Conservation (phyloP, 1,284 basidiomycete genomes). For the Leccinum griseonigrum region DNA sequence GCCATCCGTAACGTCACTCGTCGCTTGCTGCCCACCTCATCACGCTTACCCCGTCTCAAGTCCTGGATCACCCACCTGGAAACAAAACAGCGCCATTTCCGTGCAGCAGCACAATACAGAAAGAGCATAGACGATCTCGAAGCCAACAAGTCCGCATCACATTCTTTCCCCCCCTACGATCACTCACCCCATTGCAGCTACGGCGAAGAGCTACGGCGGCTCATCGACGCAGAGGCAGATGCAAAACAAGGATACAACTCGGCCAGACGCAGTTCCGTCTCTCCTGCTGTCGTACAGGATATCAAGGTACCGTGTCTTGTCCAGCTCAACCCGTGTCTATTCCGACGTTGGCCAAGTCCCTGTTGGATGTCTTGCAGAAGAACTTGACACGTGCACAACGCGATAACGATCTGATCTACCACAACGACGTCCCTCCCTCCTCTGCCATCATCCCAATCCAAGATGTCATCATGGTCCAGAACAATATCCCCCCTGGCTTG, state of each 20-base stretch:
- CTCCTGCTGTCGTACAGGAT: slow-evolving; percentile 68
- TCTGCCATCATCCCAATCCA: slow-evolving; percentile 68
- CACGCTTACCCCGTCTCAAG: slow-evolving; percentile 39
- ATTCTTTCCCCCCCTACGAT: slow-evolving; percentile 2
- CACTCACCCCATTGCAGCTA: slow-evolving; percentile 51
- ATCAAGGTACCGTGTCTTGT: slow-evolving; percentile 55
- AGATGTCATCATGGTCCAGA: slow-evolving; percentile 69
- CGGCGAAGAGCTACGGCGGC: slow-evolving; percentile 78
- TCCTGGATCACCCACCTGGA: slow-evolving; percentile 83
- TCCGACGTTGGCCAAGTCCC: slow-evolving; percentile 41
- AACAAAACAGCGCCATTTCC: slow-evolving; percentile 85
- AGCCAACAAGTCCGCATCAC: slow-evolving; percentile 56
- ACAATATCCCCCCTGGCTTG: slow-evolving; percentile 60
- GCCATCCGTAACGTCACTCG: slow-evolving; percentile 46
- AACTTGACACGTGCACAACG: slow-evolving; percentile 74
- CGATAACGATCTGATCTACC: slow-evolving; percentile 97
- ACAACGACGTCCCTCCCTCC: slow-evolving; percentile 78
- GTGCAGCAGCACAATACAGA: slow-evolving; percentile 86
- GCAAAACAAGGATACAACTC: slow-evolving; percentile 75
- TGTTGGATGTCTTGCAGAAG: slow-evolving; percentile 68
- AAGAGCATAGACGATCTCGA: slow-evolving; percentile 92
- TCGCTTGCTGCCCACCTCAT: slow-evolving; percentile 4
- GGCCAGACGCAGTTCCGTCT: slow-evolving; percentile 63
- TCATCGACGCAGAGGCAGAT: slow-evolving; percentile 63
- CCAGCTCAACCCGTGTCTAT: background rate